Evolutionary conservation across 441 rosid species (phyloP), one percentile per base, ranked within the genome.

Genomic region (Bocquillonia castaneifolia): DNA sequence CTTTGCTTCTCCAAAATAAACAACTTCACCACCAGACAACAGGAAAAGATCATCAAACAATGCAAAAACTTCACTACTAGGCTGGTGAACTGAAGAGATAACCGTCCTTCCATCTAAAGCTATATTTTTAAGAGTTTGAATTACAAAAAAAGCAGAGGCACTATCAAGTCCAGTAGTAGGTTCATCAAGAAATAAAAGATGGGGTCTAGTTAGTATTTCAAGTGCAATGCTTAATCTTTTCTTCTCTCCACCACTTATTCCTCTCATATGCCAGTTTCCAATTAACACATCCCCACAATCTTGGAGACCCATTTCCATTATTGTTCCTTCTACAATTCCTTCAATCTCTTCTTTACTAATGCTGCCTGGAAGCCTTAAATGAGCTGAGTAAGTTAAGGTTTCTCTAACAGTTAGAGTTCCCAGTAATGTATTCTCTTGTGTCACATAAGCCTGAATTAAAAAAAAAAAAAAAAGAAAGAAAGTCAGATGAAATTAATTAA

Each of bases 161-260:
- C 97, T 94, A 74, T 94, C 97, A 28, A 90, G 87, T 52, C 99
- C 98, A 25, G 87, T 94, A 0, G 97, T 92, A 10, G 99, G 97
- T 71, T 94, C 99, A 58, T 94, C 98, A 7, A 94, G 97, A 72
- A 92, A 94, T 68, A 94, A 68, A 28, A 92, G 68, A 9, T 67
- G 75, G 0, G 99, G 97, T 50, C 72, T 75, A 0, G 86, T 87
- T 63, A 94, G 79, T 61, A 92, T 88, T 78, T 92, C 99, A n/a
- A 94, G 84, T 1, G 94, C 96, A 42, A 94, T 85, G 78, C 96
- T 86, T 3, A 92, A 67, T 22, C 98, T 81, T 80, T 88, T 92
- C 81, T 84, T 92, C 78, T 94, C 96, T 3, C 99, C 99, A 2
- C 99, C 99, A 70, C 99, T 94, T 54, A 94, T 80, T 3, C 99